Percentiles rank a stretch among this genome's conserved stretches.
These are phyloP conservation scores for Herpetospermum pedunculosum DNA, from an alignment of 306 rosid genomes.

Conservation along the genomic window DNA sequence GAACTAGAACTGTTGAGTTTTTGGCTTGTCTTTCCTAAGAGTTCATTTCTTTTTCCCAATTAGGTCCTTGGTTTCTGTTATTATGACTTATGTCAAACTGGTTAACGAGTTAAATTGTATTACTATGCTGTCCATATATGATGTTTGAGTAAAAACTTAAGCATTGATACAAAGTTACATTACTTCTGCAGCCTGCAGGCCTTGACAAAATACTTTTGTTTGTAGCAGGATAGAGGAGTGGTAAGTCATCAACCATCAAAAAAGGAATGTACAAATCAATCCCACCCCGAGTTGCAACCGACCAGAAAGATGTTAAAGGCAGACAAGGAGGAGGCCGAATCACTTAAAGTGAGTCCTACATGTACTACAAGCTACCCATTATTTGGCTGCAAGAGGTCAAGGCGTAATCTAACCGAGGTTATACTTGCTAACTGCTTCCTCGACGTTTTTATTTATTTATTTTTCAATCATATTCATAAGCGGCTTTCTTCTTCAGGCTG, in stretches of 20 bases:
- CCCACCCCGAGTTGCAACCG: slow-evolving; percentile 16
- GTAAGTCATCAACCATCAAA: slow-evolving; percentile 25
- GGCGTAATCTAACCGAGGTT: slow-evolving; percentile 81
- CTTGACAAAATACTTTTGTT: slow-evolving; percentile 39
- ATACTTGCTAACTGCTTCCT: slow-evolving; percentile 5
- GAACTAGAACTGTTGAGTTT: not conserved
- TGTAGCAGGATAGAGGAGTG: slow-evolving; percentile 57
- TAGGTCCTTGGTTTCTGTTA: not conserved
- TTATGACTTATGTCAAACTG: not conserved
- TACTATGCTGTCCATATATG: not conserved
- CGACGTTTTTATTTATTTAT: not conserved
- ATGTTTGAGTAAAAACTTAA: not conserved
- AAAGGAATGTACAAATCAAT: slow-evolving; percentile 13
- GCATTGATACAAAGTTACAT: slow-evolving; percentile 27
- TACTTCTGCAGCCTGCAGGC: slow-evolving; percentile 53
- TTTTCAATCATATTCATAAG: not conserved
- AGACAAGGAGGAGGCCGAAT: slow-evolving; percentile 42
- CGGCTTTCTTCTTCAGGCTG: slow-evolving; percentile 37
- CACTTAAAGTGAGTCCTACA: slow-evolving; percentile 18
- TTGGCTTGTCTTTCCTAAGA: not conserved
- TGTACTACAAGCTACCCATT: slow-evolving; percentile 26
- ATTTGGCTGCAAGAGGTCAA: slow-evolving; percentile 43
- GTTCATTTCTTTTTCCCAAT: not conserved
- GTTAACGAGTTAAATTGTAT: not conserved
- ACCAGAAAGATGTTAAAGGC: slow-evolving; percentile 17